Percentiles rank a stretch among this genome's conserved stretches.
Conservation (phyloP, 2,329 filamentous ascomycete species). For the Fusarium sp. region DNA sequence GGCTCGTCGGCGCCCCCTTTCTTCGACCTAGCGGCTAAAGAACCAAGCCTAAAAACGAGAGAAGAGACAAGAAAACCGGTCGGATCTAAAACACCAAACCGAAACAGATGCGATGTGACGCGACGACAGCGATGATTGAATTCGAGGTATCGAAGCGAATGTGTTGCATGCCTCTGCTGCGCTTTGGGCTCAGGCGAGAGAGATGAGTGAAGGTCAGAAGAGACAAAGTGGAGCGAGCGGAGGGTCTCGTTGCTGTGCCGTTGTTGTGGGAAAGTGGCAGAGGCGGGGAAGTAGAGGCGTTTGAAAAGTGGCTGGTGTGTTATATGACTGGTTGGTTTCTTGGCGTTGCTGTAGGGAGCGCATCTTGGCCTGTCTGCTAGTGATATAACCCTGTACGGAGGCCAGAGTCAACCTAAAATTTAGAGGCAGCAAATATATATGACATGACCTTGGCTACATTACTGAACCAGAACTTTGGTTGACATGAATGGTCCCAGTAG, state of each 20-base stretch:
- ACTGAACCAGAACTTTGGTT: neutral
- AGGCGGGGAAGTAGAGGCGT: neutral
- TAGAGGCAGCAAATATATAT: neutral
- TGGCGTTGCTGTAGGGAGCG: constrained; percentile 26
- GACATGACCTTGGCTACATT: neutral
- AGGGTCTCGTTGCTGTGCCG: constrained; percentile 38
- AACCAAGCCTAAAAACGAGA: neutral
- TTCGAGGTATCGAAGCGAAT: constrained; percentile 22
- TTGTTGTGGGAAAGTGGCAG: constrained; percentile 27
- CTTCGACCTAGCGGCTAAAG: constrained; percentile 18
- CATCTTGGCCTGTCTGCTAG: constrained; percentile 14
- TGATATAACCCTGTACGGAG: neutral
- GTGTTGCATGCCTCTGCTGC: constrained; percentile 30
- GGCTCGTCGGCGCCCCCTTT: constrained; percentile 23
- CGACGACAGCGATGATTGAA: constrained; percentile 7
- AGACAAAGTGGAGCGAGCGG: constrained; percentile 22
- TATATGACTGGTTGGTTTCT: constrained; percentile 12
- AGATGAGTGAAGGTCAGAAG: constrained; percentile 18
- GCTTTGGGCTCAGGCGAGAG: constrained; percentile 8
- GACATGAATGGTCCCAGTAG: too few relatives aligned
- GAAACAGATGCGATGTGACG: neutral
- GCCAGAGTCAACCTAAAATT: too few relatives aligned
- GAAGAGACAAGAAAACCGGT: neutral
- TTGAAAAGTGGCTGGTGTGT: constrained; percentile 11
- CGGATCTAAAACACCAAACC: constrained; percentile 5